Evolutionary conservation across 148 eudicot genomes (phyloP).

Genomic region (Rhododendron mucronatum): DNA sequence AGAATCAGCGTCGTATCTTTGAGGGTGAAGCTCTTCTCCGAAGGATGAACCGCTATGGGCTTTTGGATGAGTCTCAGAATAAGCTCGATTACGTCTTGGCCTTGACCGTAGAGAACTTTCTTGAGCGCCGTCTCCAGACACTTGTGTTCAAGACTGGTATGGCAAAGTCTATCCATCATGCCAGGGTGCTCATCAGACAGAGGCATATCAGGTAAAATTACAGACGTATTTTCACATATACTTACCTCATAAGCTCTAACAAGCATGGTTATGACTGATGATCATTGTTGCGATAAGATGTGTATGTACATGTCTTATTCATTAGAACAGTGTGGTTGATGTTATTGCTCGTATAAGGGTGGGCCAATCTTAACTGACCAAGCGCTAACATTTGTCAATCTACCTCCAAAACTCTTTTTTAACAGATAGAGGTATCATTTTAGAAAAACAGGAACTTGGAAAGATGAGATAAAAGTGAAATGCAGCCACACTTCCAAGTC

Average conservation of each 20-base stretch:
- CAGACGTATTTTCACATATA: neutral
- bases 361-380: neutral
- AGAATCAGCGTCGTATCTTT: constrained; percentile 36
- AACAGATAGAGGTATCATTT: too few species aligned
- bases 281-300: neutral
- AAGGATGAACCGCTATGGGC: constrained; percentile 35
- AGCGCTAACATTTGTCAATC: too few species aligned
- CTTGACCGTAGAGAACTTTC: constrained; percentile 34
- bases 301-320: neutral
- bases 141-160: constrained; percentile 38
- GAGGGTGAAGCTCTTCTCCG: constrained; percentile 37
- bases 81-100: constrained; percentile 42
- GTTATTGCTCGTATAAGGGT: too few species aligned
- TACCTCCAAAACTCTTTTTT: neutral
- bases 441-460: neutral
- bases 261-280: neutral
- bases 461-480: neutral
- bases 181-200: constrained; percentile 34
- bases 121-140: constrained; percentile 40
- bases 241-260: neutral
- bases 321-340: neutral
- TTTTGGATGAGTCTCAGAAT: constrained; percentile 37
- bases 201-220: constrained; percentile 28
- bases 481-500: neutral
- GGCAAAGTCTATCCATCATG: constrained; percentile 43